Percentiles rank a stretch among this genome's conserved stretches.
These are phyloP conservation scores for Stagonosporopsis chrysanthemi DNA, from an alignment of 2,329 filamentous ascomycete species.

Conservation along the genomic window DNA sequence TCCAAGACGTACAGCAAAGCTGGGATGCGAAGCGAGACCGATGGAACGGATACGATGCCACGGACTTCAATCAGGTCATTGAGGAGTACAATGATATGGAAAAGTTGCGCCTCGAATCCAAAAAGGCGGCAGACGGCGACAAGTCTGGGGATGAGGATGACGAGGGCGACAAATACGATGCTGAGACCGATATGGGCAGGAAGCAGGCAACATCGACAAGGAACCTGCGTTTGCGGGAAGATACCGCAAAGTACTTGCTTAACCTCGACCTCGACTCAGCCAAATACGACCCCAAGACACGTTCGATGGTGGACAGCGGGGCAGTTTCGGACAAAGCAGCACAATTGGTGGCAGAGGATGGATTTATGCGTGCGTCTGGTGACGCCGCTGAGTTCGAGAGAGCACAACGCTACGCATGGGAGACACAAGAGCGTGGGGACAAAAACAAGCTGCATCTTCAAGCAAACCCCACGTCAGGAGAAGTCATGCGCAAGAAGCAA, in stretches of 20 bases:
- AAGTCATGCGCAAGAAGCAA: slow-evolving; percentile 82
- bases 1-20: slow-evolving; percentile 84
- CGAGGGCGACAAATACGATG: slow-evolving; percentile 76
- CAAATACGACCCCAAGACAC: slow-evolving; percentile 96
- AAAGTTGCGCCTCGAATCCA: slow-evolving; percentile 66
- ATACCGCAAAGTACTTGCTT: slow-evolving; percentile 94
- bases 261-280: slow-evolving; percentile 96
- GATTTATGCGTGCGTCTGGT: slow-evolving; percentile 85
- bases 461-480: slow-evolving; percentile 94
- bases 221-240: slow-evolving; percentile 90
- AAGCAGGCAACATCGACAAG: slow-evolving; percentile 90
- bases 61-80: slow-evolving; percentile 85
- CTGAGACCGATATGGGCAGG: slow-evolving; percentile 95
- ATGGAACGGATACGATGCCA: slow-evolving; percentile 97
- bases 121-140: slow-evolving; percentile 48
- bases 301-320: slow-evolving; percentile 86
- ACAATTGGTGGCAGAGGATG: slow-evolving; percentile 87
- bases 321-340: slow-evolving; percentile 82
- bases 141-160: slow-evolving; percentile 58
- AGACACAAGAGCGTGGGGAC: slow-evolving; percentile 83
- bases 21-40: slow-evolving; percentile 98
- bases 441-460: slow-evolving; percentile 87
- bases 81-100: slow-evolving; percentile 90
- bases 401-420: slow-evolving; percentile 92
- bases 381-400: slow-evolving; percentile 92